Conservation (phyloP, 1,139 yeast genomes). For the Saccharomycopsis hybrid region DNA sequence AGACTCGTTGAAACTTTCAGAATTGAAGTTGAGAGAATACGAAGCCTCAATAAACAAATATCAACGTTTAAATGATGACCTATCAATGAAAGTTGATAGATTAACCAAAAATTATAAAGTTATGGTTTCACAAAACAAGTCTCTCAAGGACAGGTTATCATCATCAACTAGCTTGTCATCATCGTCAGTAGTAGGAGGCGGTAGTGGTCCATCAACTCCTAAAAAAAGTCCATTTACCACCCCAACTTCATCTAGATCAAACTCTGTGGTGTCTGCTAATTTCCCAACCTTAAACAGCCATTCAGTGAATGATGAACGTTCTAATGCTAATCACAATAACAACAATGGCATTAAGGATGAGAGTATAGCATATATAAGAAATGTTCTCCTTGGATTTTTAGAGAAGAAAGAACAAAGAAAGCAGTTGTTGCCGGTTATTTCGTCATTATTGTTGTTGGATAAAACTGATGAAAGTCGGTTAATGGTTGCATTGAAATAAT, state of each 20-base stretch:
- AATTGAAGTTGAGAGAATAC: conserved; percentile 45
- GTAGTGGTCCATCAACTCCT: conserved; percentile 24
- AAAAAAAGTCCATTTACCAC: conserved; percentile 21
- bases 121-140: conserved; percentile 50
- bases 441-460: conserved; percentile 63
- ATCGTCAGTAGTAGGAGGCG: too few species aligned
- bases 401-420: conserved; percentile 90
- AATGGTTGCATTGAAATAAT: conserved; percentile 48
- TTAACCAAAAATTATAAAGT: conserved; percentile 58
- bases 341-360: conserved; percentile 30
- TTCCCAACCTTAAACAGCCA: background rate
- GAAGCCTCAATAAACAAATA: conserved; percentile 53
- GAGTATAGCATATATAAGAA: conserved; percentile 73
- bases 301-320: conserved; percentile 10
- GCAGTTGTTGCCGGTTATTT: conserved; percentile 77
- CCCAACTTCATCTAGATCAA: conserved; percentile 25
- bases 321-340: background rate
- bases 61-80: conserved; percentile 62
- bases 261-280: conserved; percentile 22
- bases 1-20: conserved; percentile 44
- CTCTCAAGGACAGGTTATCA: conserved; percentile 28
- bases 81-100: conserved; percentile 57
- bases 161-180: conserved; percentile 8
- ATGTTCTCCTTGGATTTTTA: conserved; percentile 79
- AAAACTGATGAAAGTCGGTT: conserved; percentile 69